These are phyloP conservation scores for Plectranthus barbatus DNA, from an alignment of 257 asterid species.

Conservation along the genomic window DNA sequence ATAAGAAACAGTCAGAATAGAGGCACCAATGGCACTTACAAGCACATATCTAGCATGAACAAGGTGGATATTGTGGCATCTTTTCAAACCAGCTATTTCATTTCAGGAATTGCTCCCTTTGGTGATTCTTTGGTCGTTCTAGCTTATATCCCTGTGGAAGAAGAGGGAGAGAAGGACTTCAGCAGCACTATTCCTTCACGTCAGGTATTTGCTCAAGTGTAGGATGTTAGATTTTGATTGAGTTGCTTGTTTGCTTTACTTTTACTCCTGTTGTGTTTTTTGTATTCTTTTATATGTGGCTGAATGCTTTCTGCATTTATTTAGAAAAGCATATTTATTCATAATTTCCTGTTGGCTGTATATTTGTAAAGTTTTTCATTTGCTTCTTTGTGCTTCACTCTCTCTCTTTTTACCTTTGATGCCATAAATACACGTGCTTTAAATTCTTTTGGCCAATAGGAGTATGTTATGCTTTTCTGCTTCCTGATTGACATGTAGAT, in stretches of 20 bases:
- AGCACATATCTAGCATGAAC: slow-evolving; percentile 66
- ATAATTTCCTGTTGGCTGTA: neutral
- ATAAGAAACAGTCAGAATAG: slow-evolving; percentile 57
- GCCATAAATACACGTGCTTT: too few species aligned
- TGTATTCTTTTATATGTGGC: neutral
- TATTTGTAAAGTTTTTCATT: neutral
- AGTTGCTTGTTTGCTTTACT: neutral
- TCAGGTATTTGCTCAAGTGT: slow-evolving; percentile 49
- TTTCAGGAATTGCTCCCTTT: slow-evolving; percentile 97
- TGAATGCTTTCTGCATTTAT: neutral
- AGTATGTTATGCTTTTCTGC: too few species aligned
- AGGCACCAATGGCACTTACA: slow-evolving; percentile 57
- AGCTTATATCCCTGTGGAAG: slow-evolving; percentile 84
- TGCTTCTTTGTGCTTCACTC: neutral
- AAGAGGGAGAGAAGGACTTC: slow-evolving; percentile 78
- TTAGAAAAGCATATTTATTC: neutral
- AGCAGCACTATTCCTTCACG: slow-evolving; percentile 72
- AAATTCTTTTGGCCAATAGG: too few species aligned
- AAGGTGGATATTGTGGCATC: slow-evolving; percentile 97
- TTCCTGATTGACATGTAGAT: too few species aligned
- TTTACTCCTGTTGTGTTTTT: neutral
- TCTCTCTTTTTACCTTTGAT: neutral
- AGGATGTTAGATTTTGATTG: neutral
- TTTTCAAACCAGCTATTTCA: slow-evolving; percentile 87
- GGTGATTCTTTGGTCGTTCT: slow-evolving; percentile 92